These are phyloP conservation scores for Thelonectria olida DNA, from an alignment of 2,329 filamentous ascomycete genomes.

Conservation along the genomic window DNA sequence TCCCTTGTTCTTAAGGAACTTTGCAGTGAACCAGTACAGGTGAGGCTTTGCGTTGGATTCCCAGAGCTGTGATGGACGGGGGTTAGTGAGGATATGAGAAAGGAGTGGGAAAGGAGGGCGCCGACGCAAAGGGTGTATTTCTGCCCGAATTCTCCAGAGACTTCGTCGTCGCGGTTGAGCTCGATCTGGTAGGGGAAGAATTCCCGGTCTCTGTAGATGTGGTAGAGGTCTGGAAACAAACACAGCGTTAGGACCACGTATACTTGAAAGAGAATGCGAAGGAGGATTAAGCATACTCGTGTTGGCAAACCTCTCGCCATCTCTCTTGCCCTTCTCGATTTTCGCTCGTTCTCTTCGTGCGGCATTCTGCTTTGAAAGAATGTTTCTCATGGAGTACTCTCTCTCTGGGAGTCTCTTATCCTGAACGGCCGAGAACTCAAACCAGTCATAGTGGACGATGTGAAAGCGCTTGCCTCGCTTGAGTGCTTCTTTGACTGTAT, in stretches of 20 bases:
- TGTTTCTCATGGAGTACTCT: constrained; percentile 54
- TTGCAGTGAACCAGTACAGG: constrained; percentile 69
- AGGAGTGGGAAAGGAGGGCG: constrained; percentile 1
- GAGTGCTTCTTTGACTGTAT: constrained; percentile 50
- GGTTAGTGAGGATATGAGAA: neutral
- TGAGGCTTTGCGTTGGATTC: constrained; percentile 68
- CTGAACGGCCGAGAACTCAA: constrained; percentile 54
- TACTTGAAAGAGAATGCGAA: neutral
- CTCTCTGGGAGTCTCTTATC: constrained; percentile 44
- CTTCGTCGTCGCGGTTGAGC: constrained; percentile 62
- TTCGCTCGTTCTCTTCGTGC: constrained; percentile 45
- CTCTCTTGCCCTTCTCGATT: constrained; percentile 49
- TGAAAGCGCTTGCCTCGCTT: constrained; percentile 46
- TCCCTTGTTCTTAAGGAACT: constrained; percentile 55
- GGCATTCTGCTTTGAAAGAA: constrained; percentile 43
- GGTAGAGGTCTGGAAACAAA: constrained; percentile 65
- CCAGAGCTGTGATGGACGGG: constrained; percentile 65
- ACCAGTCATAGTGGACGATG: constrained; percentile 62
- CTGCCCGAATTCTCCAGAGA: constrained; percentile 60
- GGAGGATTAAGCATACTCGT: constrained; percentile 58
- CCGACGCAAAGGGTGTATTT: constrained; percentile 69
- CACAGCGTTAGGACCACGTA: neutral
- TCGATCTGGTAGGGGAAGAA: constrained; percentile 72
- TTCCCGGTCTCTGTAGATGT: constrained; percentile 69
- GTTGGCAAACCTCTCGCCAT: constrained; percentile 56